Evolutionary conservation across 768 basidiomycete species (phyloP), one percentile per base, ranked within the genome.

Genomic region (Leccinum obscurum): DNA sequence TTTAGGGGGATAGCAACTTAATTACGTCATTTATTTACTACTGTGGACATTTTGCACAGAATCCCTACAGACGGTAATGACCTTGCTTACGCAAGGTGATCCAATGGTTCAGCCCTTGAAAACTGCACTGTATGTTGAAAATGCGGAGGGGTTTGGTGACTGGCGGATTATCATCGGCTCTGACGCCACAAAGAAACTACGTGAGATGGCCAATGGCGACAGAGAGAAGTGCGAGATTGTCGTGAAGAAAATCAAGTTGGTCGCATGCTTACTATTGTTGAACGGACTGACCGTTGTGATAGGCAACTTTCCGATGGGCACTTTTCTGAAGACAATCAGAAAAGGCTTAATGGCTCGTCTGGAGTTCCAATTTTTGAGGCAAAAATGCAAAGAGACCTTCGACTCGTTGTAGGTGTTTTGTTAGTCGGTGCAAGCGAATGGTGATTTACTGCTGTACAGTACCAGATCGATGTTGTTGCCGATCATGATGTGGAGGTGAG

Each of bases 261-360:
- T 66, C 3, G 6, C 13, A 9, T 44, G 39, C 39, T 56, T 55
- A 8, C 6, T 9, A 26, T 34, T 24, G 15, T 39, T n/a, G 41
- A 9, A 30, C 17, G 9, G 54, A 32, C 37, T 60, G 44, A 59
- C 37, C 5, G 3, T 39, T 7, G 9, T 34, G 24, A 32, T 50
- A 90, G 89, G 66, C 85, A 90, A 61, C 77, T 91, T 11, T 90
- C 89, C 0, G 79, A 81, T 3, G 89, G 88, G 0, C 81, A 85
- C 58, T 89, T 90, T 65, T 89, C 88, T 1, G 77, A 78, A 10
- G 84, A 86, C 58, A 90, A 89, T 62, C 86, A 89, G 64, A 87
- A 87, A 69, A 72, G 80, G 6, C 73, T 89, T 13, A 83, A 77
- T 22, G 79, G 79, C 0, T 54, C 76, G 13, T 69, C 71, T 14